Base-by-base conservation (phyloP, 129 eudicot species). In the Centella asiatica region DNA sequence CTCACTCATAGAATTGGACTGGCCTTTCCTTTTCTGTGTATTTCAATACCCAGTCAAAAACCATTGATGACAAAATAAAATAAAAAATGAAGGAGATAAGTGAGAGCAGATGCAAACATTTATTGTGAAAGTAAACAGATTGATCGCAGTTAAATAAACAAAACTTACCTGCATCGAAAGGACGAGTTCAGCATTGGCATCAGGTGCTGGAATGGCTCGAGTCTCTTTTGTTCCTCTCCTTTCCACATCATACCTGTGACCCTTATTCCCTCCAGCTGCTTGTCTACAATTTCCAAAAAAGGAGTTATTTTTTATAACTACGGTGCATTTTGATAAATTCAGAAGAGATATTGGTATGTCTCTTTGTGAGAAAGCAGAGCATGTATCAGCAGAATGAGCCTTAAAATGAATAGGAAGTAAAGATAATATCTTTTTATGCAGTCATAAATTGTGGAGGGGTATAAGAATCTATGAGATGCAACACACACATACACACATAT, bases 201-300 rank as follows among this genome's bases (percentile, higher is more conserved):
- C 83, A 18, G 90, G 98, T 45, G 95, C 95, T 9, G 95, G 95
- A 68, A 81, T 63, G 15, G 90, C 95, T 27, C 81, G 84, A 70
- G 94, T 81, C 62, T 84, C 85, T 67, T 77, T 53, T 53, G 81
- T 19, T 55, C 72, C 85, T 69, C 77, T 69, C 74, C 83, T 80
- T 75, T 87, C 95, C 10, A 62, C 72, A 50, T 79, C 94, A 67
- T 64, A 25, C 46, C 77, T 80, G 55, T 80, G 75, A 57, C 75
- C 82, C 85, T 84, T 83, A 64, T 71, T 76, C 60, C 87, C 95
- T 51, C 89, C 86, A n/a, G 87, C 81, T 61, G 75, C 82, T 72
- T 85, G 85, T 68, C 97, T 90, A 42, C 28, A 76, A 54, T 63
- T 58, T 68, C 67, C 39, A 63, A 11, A 59, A 60, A 26, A 52